A percentile compares a stretch with the other conserved stretches of the same genome.
Conservation (phyloP, 1,284 basidiomycete species). For the Heterobasidion annosum region DNA sequence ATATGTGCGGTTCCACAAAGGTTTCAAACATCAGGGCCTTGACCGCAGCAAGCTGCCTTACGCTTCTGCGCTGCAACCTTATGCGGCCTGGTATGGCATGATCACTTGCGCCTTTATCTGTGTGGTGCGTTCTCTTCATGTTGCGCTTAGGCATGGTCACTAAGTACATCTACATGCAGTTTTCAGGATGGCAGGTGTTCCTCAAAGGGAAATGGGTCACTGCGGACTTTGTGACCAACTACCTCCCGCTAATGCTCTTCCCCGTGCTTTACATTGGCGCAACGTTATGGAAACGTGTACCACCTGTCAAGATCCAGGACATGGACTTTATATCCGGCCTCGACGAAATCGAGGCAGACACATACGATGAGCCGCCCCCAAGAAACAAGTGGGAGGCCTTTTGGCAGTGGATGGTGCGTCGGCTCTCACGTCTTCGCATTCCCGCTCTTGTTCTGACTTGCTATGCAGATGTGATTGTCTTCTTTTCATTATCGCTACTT, state of each 20-base stretch:
- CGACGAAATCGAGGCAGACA: slow-evolving; percentile 65
- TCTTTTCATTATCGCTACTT: background rate
- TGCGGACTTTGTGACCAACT: slow-evolving; percentile 48
- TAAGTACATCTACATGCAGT: slow-evolving; percentile 26
- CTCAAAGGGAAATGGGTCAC: slow-evolving; percentile 54
- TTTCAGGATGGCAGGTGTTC: slow-evolving; percentile 74
- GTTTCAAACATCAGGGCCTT: slow-evolving; percentile 68
- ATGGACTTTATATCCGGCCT: slow-evolving; percentile 76
- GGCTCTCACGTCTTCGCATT: background rate
- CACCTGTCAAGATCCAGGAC: slow-evolving; percentile 40
- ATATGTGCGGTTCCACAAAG: slow-evolving; percentile 75
- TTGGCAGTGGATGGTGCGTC: slow-evolving; percentile 66
- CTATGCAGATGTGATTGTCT: slow-evolving; percentile 6
- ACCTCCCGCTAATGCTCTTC: slow-evolving; percentile 70
- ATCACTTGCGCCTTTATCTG: slow-evolving; percentile 52
- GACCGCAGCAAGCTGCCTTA: slow-evolving; percentile 64
- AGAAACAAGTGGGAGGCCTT: slow-evolving; percentile 58
- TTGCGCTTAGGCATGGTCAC: slow-evolving; percentile 4
- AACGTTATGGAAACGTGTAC: slow-evolving; percentile 40
- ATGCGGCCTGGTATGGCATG: slow-evolving; percentile 60
- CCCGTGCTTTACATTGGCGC: slow-evolving; percentile 62
- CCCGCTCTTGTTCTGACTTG: background rate
- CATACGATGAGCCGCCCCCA: slow-evolving; percentile 66
- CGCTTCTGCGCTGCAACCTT: slow-evolving; percentile 56
- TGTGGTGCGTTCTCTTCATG: slow-evolving; percentile 41